Evolutionary conservation across 371 early-diverging fungal species (phyloP).

Genomic region (Mucor circinelloides): DNA sequence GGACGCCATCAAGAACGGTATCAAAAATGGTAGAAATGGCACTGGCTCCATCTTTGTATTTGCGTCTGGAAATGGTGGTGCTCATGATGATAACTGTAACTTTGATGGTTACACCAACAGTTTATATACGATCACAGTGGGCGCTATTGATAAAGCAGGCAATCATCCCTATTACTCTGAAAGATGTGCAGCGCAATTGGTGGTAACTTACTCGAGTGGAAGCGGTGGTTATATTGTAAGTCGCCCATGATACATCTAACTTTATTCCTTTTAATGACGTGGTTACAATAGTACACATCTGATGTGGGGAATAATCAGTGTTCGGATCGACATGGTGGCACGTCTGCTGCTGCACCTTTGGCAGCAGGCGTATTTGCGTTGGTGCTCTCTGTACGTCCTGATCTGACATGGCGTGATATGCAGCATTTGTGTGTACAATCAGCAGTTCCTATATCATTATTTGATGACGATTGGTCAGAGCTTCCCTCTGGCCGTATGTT

Average conservation of each 20-base stretch:
- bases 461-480: constrained; percentile 64
- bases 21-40: constrained; percentile 81
- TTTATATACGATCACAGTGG: constrained; percentile 91
- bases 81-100: constrained; percentile 87
- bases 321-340: constrained; percentile 79
- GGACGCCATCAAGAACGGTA: constrained; percentile 85
- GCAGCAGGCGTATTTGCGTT: constrained; percentile 83
- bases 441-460: constrained; percentile 71
- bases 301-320: constrained; percentile 66
- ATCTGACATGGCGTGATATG: constrained; percentile 90
- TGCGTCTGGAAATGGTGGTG: constrained; percentile 93
- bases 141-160: constrained; percentile 80
- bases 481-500: constrained; percentile 73
- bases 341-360: constrained; percentile 89
- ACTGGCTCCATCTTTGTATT: constrained; percentile 91
- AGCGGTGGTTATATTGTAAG: constrained; percentile 63
- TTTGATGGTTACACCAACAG: constrained; percentile 96
- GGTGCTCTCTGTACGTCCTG: constrained; percentile 71
- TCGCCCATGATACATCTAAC: neutral
- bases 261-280: neutral
- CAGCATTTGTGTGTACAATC: constrained; percentile 82
- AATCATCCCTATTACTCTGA: constrained; percentile 87
- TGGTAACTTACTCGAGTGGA: constrained; percentile 83
- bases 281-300: constrained; percentile 58
- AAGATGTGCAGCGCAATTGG: constrained; percentile 84